phyloP scores from a whole-genome alignment of 768 basidiomycete species.

The Mycena latifolia region DNA sequence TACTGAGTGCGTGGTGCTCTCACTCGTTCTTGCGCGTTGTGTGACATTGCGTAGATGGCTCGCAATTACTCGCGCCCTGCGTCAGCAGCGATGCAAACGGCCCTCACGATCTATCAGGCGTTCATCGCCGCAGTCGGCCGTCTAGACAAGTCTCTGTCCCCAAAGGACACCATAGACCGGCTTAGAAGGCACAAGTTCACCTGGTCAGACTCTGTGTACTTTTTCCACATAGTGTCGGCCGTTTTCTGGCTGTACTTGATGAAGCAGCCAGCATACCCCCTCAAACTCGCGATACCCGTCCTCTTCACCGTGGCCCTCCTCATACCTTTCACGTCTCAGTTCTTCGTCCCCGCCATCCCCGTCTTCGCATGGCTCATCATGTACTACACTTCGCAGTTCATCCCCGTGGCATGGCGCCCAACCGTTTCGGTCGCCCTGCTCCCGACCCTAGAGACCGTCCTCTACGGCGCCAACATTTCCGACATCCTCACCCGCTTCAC shows the following conservation, averaged over 20 bases:
- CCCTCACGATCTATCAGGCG: constrained; percentile 50
- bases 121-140: constrained; percentile 72
- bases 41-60: constrained; percentile 27
- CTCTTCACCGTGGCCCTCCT: constrained; percentile 78
- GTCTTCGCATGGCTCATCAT: constrained; percentile 88
- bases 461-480: constrained; percentile 98
- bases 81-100: constrained; percentile 15
- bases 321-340: constrained; percentile 90
- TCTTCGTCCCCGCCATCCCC: constrained; percentile 90
- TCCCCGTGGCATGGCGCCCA: constrained; percentile 82
- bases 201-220: constrained; percentile 68
- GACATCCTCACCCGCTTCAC: constrained; percentile 97
- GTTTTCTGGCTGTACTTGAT: constrained; percentile 82
- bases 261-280: constrained; percentile 74
- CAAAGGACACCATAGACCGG: constrained; percentile 70
- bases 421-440: constrained; percentile 91
- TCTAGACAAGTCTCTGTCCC: constrained; percentile 84
- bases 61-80: constrained; percentile 21
- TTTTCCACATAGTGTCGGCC: constrained; percentile 73
- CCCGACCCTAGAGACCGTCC: constrained; percentile 93
- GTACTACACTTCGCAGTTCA: constrained; percentile 90
- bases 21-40: not conserved
- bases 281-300: constrained; percentile 83
- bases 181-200: constrained; percentile 70
- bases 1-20: constrained; percentile 11